phyloP scores from a whole-genome alignment of 768 basidiomycete genomes.

The Tremella fuciformis region DNA sequence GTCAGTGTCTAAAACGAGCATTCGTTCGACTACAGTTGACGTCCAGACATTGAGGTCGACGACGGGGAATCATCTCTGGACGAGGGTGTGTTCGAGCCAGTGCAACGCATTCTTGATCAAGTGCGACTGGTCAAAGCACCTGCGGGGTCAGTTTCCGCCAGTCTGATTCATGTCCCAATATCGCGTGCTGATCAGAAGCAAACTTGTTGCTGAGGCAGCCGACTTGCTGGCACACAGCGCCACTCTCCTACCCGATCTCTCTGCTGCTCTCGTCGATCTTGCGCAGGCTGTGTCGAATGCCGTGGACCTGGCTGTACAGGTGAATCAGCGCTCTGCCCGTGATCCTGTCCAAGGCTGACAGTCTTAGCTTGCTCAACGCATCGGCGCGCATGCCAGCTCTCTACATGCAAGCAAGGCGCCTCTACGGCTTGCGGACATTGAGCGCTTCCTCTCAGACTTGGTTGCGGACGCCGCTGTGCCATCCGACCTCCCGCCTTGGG shows the following conservation, averaged over 20 bases:
- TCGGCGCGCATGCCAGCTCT: conserved; percentile 80
- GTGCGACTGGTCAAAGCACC: conserved; percentile 75
- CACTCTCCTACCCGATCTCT: conserved; percentile 60
- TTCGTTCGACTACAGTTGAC: conserved; percentile 11
- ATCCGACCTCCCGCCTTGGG: conserved; percentile 69
- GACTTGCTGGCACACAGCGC: conserved; percentile 69
- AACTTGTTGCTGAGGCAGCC: conserved; percentile 79
- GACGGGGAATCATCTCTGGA: conserved; percentile 72
- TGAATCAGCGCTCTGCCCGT: conserved; percentile 50
- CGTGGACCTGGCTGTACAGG: conserved; percentile 87
- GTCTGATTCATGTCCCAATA: too few relatives aligned
- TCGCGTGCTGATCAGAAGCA: conserved; percentile 56
- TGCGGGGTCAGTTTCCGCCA: conserved; percentile 62
- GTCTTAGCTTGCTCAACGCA: conserved; percentile 76
- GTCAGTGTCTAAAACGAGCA: conserved; percentile 55
- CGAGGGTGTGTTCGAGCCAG: conserved; percentile 71
- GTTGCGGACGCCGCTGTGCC: conserved; percentile 65
- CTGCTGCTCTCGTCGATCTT: conserved; percentile 37
- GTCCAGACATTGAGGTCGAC: conserved; percentile 67
- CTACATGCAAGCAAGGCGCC: conserved; percentile 71
- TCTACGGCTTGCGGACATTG: conserved; percentile 70
- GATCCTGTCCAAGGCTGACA: conserved; percentile 7
- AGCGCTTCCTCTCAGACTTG: conserved; percentile 70
- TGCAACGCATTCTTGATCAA: conserved; percentile 76
- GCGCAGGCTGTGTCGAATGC: conserved; percentile 63